Base-by-base conservation (phyloP, 1,284 basidiomycete species). In the Ganoderma leucocontextum region DNA sequence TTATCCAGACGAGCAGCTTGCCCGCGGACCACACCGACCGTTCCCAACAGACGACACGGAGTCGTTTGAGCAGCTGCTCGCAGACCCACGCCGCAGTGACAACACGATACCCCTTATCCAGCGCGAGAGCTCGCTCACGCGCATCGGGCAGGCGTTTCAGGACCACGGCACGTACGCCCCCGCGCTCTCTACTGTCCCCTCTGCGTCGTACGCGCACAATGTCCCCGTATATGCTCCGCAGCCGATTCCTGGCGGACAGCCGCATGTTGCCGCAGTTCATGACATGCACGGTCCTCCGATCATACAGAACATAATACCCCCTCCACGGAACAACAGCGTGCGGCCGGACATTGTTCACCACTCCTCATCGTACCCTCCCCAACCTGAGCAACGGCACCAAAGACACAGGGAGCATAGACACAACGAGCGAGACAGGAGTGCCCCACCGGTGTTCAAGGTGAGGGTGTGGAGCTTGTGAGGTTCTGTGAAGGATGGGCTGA, bases 91-190 rank as follows among this genome's bases (percentile, higher is more conserved):
- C 39, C 63, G 66, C 52, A 68, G 63, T 57, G 75, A 76, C 67
- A 73, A 63, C 66, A 66, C 74, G 17, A 65, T 78, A 12, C 78
- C 78, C n/a, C 73, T 78, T 62, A 75, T 78, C 17, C 77, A 78
- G 66, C 73, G 78, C 29, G 77, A 78, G 64, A 77, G 75, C 65
- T 77, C 77, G 8, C 71, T 77, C 12, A 72, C 72, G 35, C 76
- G 78, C 44, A 69, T 79, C 4, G 76, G 76, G 67, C 75, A 78
- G 25, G 77, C 75, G 2, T 79, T 79, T 65, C 71, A 75, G 10
- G 76, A 77, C 68, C 69, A 76, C 62, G 76, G 68, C 33, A 67
- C 66, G 17, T 74, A 72, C 57, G 67, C 73, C 6, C 75, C 74
- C 15, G 72, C 77, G 10, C 71, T 77, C 33, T 75, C 75, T 1